A percentile compares a stretch with the other conserved stretches of the same genome.
These are phyloP conservation scores for Neofusicoccum sp. DNA, from an alignment of 2,329 filamentous ascomycete species.

Conservation along the genomic window DNA sequence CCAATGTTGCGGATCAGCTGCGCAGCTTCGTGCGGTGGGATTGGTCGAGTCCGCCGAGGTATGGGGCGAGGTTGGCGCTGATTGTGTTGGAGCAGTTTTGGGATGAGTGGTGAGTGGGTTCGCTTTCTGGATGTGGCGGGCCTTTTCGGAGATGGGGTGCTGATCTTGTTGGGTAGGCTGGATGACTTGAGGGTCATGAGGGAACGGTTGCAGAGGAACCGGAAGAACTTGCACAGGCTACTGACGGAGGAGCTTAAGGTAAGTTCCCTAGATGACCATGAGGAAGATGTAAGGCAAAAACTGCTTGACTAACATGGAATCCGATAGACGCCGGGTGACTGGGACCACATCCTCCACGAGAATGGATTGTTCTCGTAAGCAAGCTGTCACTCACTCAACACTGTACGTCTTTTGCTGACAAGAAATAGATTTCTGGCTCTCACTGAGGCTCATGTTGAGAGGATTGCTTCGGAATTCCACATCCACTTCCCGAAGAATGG, in stretches of 20 bases:
- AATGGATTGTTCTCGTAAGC: conserved; percentile 26
- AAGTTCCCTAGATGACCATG: not conserved
- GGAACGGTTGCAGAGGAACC: conserved; percentile 20
- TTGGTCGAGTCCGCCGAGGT: conserved; percentile 31
- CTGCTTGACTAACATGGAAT: no score
- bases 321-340: conserved; percentile 25
- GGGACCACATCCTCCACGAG: conserved; percentile 23
- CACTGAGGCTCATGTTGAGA: conserved; percentile 22
- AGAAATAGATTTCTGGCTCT: conserved; percentile 20
- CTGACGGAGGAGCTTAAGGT: conserved; percentile 22
- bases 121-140: not conserved
- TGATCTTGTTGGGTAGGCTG: not conserved
- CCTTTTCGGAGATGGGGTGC: not conserved
- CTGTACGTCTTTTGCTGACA: not conserved
- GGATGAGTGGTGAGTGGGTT: conserved; percentile 19
- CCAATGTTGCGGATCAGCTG: conserved; percentile 28
- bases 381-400: not conserved
- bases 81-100: conserved; percentile 22
- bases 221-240: conserved; percentile 19
- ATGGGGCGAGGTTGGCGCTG: conserved; percentile 28
- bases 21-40: conserved; percentile 30
- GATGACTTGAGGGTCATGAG: conserved; percentile 22
- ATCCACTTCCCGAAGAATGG: conserved; percentile 27
- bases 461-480: conserved; percentile 22
- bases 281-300: no score